Base-by-base conservation (phyloP, 495 filamentous ascomycete species). In the Aspergillus steynii region DNA sequence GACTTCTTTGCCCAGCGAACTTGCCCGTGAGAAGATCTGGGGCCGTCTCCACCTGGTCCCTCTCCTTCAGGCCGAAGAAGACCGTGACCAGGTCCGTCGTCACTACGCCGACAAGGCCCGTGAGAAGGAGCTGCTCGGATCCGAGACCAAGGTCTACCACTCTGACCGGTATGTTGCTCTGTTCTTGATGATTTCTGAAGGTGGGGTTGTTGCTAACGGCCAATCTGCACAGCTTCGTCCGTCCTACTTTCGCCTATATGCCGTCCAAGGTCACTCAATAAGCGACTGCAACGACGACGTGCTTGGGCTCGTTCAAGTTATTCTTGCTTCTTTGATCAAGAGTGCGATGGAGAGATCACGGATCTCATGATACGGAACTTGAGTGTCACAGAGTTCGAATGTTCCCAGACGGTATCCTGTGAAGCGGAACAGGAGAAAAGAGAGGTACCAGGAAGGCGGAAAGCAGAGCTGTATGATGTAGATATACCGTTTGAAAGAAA, bases 11-110 rank as follows among this genome's bases (percentile, higher is more conserved):
- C 27, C 27, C 65, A 97, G 94, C 71, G 95, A 99, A 73, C 89
- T 96, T 61, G 90, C 87, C 56, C 91, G 95, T 50, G 95, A 99
- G 71, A 99, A 99, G 82, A 93, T 97, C 84, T 99, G 95, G 95
- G 82, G 88, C 50, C 89, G 95, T 65, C 93, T 98, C 67, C 85
- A 99, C 73, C 80, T 99, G 53, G 92, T 92, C 71, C 95, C 95
- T 32, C 75, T 95, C 63, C 87, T 99, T 55, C 93, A 97, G 70
- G 95, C 95, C 58, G 95, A 99, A 72, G 90, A 94, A 69, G 95
- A 99, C 80, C 89, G 95, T 52, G 95, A 99, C 79, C 87, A 91
- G 70, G 93, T 96, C 65, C 84, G 95, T 51, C 79, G 93, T 64
- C 82, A 92, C 71, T 86, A 86, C 58, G 95, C 96, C 53, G 90